These are phyloP conservation scores for Polytolypa hystricis DNA, from an alignment of 2,329 filamentous ascomycete genomes.

Conservation along the genomic window DNA sequence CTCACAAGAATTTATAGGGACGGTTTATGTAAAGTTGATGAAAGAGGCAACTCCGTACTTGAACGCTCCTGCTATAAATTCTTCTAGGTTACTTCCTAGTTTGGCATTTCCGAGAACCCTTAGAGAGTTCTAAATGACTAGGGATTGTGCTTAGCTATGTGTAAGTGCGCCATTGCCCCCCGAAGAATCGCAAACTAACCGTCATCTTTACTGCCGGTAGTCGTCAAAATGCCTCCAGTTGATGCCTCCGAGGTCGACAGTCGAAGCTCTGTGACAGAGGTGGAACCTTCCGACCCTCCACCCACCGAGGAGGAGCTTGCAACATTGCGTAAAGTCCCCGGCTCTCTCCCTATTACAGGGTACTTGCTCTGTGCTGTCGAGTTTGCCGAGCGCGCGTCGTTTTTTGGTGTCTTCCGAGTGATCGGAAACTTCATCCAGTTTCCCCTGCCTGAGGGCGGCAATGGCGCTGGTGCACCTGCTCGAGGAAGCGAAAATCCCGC, in stretches of 20 bases:
- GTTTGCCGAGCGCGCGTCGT: slow-evolving; percentile 51
- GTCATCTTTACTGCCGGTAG: no score
- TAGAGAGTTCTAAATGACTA: no score
- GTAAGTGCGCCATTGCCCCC: no score
- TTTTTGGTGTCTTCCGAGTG: slow-evolving; percentile 45
- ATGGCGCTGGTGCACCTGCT: slow-evolving; percentile 28
- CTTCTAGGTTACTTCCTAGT: no score
- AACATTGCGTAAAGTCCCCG: slow-evolving; percentile 41
- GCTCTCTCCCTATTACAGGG: slow-evolving; percentile 40
- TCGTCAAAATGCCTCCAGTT: no score
- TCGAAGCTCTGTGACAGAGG: neutral
- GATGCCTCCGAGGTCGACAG: neutral
- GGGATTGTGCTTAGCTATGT: no score
- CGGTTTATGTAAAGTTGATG: no score
- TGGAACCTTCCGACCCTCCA: slow-evolving; percentile 2
- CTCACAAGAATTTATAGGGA: no score
- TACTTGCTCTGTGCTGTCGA: slow-evolving; percentile 50
- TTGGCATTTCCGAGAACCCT: no score
- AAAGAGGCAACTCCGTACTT: no score
- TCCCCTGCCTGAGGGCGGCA: slow-evolving; percentile 38
- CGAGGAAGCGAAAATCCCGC: slow-evolving; percentile 34
- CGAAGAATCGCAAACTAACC: no score
- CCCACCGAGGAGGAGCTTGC: slow-evolving; percentile 39
- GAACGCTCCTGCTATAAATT: no score
- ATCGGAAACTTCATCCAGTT: slow-evolving; percentile 55